phyloP scores from a whole-genome alignment of 2,329 filamentous ascomycete species.

The Coniochaeta ligniaria region DNA sequence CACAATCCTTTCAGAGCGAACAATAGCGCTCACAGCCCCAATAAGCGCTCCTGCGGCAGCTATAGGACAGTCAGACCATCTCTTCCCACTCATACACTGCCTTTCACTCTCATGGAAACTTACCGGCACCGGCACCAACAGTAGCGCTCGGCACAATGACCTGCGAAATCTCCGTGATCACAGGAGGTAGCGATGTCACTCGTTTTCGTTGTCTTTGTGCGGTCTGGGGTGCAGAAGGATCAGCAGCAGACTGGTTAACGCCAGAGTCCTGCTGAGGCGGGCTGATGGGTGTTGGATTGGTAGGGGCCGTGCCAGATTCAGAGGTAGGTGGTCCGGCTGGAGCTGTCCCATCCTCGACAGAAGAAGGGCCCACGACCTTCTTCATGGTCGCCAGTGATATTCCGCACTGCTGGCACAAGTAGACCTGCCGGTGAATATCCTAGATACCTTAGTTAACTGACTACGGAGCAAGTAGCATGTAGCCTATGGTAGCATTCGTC shows the following conservation, averaged over 20 bases:
- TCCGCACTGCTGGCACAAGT: neutral
- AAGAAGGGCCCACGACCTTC: neutral
- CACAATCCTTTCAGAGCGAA: constrained; percentile 58
- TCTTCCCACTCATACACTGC: neutral
- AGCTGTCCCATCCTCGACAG: neutral
- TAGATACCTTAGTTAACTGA: neutral
- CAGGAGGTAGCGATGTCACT: constrained; percentile 26
- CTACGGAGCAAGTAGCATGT: neutral
- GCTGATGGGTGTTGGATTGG: neutral
- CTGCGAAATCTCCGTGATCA: constrained; percentile 33
- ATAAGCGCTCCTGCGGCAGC: constrained; percentile 44
- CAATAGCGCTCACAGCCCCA: constrained; percentile 64
- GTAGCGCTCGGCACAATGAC: constrained; percentile 46
- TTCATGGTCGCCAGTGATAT: neutral
- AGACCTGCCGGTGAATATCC: neutral
- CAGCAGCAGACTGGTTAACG: neutral
- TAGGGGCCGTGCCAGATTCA: neutral
- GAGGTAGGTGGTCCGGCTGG: neutral
- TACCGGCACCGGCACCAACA: constrained; percentile 54
- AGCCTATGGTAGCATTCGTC: neutral
- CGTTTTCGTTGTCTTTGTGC: neutral
- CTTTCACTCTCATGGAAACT: constrained; percentile 6
- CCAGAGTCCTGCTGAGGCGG: neutral
- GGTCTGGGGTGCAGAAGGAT: neutral
- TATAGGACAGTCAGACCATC: neutral